A percentile compares a stretch with the other conserved stretches of the same genome.
Evolutionary conservation across 1,284 basidiomycete genomes (phyloP).

Genomic region (Apiotrichum brassicae): DNA sequence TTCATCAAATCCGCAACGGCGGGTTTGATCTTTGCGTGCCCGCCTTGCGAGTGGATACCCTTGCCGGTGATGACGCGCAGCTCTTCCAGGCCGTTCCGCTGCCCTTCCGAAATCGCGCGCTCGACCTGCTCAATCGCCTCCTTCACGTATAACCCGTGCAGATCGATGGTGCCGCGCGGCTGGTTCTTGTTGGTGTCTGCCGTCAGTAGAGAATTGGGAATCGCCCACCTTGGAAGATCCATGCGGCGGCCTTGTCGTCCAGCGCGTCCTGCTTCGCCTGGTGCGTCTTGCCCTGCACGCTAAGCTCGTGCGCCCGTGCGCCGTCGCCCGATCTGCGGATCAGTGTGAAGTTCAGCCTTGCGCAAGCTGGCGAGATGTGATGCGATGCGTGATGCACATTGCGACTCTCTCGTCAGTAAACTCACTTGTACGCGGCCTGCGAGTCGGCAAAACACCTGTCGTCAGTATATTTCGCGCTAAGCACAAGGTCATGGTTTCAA

Average conservation of each 20-base stretch:
- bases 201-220: too few species aligned
- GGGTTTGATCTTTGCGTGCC: constrained; percentile 83
- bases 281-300: constrained; percentile 74
- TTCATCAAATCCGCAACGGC: constrained; percentile 83
- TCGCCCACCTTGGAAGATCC: constrained; percentile 71
- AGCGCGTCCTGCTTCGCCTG: constrained; percentile 71
- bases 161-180: constrained; percentile 67
- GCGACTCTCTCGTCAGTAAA: not conserved
- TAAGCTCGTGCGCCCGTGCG: constrained; percentile 73
- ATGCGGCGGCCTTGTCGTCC: constrained; percentile 78
- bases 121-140: constrained; percentile 76
- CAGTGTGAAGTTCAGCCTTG: too few species aligned
- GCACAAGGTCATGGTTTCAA: too few species aligned
- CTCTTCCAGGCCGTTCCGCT: constrained; percentile 59
- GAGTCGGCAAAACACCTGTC: constrained; percentile 39
- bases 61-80: constrained; percentile 86
- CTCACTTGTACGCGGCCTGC: constrained; percentile 42
- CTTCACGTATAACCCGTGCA: constrained; percentile 89
- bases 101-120: constrained; percentile 61
- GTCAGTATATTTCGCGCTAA: not conserved
- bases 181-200: constrained; percentile 81
- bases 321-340: constrained; percentile 57
- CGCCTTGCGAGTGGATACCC: constrained; percentile 76
- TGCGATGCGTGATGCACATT: not conserved
- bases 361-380: not conserved